Evolutionary conservation across 495 filamentous ascomycete species (phyloP), one percentile per base, ranked within the genome.

Genomic region (Annulohypoxylon bovei): DNA sequence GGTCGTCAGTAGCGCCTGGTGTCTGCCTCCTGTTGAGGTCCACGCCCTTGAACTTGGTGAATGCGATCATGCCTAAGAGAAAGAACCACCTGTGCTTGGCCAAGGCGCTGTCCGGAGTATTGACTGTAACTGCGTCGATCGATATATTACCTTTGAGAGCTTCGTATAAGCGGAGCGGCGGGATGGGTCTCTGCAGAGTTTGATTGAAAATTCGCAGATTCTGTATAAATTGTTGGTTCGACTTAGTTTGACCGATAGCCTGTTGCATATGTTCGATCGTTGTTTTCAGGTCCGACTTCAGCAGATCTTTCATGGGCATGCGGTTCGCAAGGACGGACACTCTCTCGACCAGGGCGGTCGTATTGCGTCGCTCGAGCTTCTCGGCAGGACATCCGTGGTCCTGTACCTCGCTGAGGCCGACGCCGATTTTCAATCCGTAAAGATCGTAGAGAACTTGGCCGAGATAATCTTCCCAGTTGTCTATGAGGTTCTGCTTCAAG

Each of bases 31-130:
- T 94, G 71, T 93, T 92, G 12, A 85, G 71, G 46, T 84, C 83
- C 11, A 85, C 82, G 35, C 91, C 90, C 39, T 92, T 91, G 74
- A 97, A 97, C 64, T 92, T 95, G 47, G 92, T 92, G 33, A 99
- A 84, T 5, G 93, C 87, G 44, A 96, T 91, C 83, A 94, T 90
- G 16, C 95, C 95, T 52, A 95, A 87, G 18, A 98, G 82, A 76
- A 95, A 98, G 76, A 92, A 98, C 92, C 97, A 97, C 14, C 94
- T 92, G 62, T 93, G 94, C 40, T 88, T 86, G 1, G 95, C 93
- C 14, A 94, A 87, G 3, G 76, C 77, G 37, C 78, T 83, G 18
- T 88, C 86, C 4, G 80, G 76, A 1, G 80, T 82, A 59, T 82
- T 80, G 30, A 85, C 84, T 4, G 82, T 79, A 20, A 87, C 79